A percentile compares a stretch with the other conserved stretches of the same genome.
Conservation (phyloP, 2,329 filamentous ascomycete species). For the Cladophialophora chaetospira region DNA sequence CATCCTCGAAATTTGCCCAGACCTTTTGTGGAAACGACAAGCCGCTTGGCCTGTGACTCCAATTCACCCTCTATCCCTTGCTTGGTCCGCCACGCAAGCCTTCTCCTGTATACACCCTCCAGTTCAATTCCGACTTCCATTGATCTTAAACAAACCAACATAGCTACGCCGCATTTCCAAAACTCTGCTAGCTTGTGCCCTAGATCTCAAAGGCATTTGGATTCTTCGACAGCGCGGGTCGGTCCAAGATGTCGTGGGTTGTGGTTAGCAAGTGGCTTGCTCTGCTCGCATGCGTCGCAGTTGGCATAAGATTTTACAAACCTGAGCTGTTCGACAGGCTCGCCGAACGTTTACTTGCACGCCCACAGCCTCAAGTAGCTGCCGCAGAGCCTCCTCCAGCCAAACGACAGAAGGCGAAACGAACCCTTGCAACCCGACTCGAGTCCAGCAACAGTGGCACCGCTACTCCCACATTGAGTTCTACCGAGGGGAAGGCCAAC, state of each 20-base stretch:
- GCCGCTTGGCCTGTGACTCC: slow-evolving; percentile 15
- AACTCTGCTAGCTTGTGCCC: not conserved
- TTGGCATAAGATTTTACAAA: slow-evolving; percentile 28
- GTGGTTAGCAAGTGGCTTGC: slow-evolving; percentile 26
- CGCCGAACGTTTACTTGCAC: slow-evolving; percentile 6
- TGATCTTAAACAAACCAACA: not conserved
- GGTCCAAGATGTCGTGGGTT: slow-evolving; percentile 26
- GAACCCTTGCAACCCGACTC: slow-evolving; percentile 21
- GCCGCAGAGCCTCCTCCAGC: slow-evolving; percentile 13
- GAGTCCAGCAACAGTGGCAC: slow-evolving; percentile 22
- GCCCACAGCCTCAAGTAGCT: not conserved
- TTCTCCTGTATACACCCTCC: not conserved
- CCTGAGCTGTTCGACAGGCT: slow-evolving; percentile 27
- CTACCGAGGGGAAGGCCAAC: slow-evolving; percentile 27
- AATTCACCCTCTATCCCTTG: slow-evolving; percentile 10
- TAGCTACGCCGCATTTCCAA: not conserved
- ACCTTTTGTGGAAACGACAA: slow-evolving; percentile 7
- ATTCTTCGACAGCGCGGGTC: slow-evolving; percentile 7
- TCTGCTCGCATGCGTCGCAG: slow-evolving; percentile 22
- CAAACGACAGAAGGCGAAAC: slow-evolving; percentile 29
- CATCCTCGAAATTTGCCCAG: slow-evolving; percentile 1
- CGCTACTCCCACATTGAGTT: slow-evolving; percentile 22
- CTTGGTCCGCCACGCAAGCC: slow-evolving; percentile 24
- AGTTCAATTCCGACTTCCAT: not conserved
- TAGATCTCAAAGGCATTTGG: no score